These are phyloP conservation scores for Astrephomene gubernaculifera DNA, from an alignment of 139 green algal species.

Conservation along the genomic window DNA sequence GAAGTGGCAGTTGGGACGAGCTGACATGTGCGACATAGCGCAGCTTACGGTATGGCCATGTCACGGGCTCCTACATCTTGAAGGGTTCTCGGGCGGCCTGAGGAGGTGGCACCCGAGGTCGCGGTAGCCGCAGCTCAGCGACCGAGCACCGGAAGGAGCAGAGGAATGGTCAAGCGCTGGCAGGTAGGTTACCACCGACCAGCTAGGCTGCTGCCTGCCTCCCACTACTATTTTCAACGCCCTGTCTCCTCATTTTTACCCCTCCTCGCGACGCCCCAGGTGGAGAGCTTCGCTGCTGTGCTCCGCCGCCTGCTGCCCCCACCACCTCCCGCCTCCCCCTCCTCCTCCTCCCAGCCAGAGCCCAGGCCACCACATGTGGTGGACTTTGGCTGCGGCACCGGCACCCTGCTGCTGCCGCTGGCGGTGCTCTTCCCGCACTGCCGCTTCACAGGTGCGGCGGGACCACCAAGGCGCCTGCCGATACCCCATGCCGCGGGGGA, in stretches of 20 bases:
- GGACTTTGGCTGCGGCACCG: slow-evolving; percentile 82
- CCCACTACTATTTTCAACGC: too few species aligned
- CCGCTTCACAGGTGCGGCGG: slow-evolving; percentile 58
- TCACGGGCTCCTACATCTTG: too few species aligned
- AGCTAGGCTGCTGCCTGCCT: too few species aligned
- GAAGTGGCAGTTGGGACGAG: neutral
- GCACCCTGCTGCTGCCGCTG: slow-evolving; percentile 75
- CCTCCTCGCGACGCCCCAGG: slow-evolving; percentile 65
- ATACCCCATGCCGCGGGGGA: neutral
- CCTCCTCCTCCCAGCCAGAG: neutral
- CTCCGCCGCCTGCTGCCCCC: slow-evolving; percentile 56
- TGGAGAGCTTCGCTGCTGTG: slow-evolving; percentile 71
- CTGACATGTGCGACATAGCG: neutral
- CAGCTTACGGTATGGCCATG: neutral
- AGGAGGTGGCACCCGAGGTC: neutral
- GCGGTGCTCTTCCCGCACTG: slow-evolving; percentile 67
- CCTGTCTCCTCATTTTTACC: too few species aligned
- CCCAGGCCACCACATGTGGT: slow-evolving; percentile 59
- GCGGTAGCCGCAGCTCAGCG: neutral
- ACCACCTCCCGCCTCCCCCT: neutral
- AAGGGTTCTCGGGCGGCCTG: slow-evolving; percentile 28
- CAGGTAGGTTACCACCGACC: slow-evolving; percentile 18
- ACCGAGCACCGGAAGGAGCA: neutral
- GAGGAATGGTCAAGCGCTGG: slow-evolving; percentile 45
- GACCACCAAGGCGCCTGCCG: too few species aligned